A percentile compares a stretch with the other conserved stretches of the same genome.
Conservation (phyloP, 345 rosid species). For the Camelina laxa region DNA sequence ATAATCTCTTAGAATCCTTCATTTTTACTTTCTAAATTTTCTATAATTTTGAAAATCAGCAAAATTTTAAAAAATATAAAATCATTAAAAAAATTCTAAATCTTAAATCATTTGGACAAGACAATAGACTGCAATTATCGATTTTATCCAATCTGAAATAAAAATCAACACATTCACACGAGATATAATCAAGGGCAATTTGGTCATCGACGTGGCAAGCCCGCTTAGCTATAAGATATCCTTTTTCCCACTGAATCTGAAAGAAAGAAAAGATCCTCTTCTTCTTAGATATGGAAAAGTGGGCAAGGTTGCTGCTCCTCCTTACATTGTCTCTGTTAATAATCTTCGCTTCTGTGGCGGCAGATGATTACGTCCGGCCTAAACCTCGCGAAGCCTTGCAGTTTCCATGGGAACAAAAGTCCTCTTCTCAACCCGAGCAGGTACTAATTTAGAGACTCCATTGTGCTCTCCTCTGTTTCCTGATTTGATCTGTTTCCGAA, state of each 20-base stretch:
- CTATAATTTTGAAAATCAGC: too few relatives aligned
- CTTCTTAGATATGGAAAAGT: conserved; percentile 32
- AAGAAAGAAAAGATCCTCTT: background rate
- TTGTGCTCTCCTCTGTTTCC: conserved; percentile 19
- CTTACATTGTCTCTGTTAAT: conserved; percentile 35
- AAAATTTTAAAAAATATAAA: too few relatives aligned
- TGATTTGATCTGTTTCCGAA: background rate
- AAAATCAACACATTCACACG: conserved; percentile 27
- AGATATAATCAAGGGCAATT: conserved; percentile 4
- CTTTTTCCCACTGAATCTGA: conserved; percentile 36
- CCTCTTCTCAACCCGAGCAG: conserved; percentile 75
- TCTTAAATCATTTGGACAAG: too few relatives aligned
- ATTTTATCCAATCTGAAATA: background rate
- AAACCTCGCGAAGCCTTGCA: conserved; percentile 75
- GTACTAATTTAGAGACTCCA: conserved; percentile 38
- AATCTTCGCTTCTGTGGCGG: conserved; percentile 47
- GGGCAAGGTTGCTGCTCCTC: conserved; percentile 20
- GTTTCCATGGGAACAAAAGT: conserved; percentile 61
- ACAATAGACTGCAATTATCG: background rate
- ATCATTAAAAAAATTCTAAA: too few relatives aligned
- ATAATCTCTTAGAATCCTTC: too few relatives aligned
- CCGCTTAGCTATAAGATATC: conserved; percentile 10
- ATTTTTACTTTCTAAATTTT: too few relatives aligned
- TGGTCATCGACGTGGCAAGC: background rate
- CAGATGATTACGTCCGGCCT: conserved; percentile 70